A percentile compares a stretch with the other conserved stretches of the same genome.
Conservation (phyloP, 2,329 filamentous ascomycete species). For the Verticillium longisporum region DNA sequence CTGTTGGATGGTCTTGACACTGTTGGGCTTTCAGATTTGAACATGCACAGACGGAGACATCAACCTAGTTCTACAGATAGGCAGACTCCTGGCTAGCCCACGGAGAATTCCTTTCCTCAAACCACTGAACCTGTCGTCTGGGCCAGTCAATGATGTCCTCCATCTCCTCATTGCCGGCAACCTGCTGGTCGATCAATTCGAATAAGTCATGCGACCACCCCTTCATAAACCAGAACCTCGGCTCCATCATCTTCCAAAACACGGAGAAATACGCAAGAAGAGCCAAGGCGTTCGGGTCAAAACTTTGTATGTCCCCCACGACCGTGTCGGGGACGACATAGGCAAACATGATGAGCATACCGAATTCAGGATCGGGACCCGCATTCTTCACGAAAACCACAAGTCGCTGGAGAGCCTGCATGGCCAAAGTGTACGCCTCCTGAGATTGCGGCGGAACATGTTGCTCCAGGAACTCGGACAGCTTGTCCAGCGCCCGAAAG, state of each 20-base stretch:
- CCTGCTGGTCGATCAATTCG: slow-evolving; percentile 11
- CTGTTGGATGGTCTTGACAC: too few relatives aligned
- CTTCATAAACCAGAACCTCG: slow-evolving; percentile 17
- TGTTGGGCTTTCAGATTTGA: too few relatives aligned
- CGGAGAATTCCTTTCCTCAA: not conserved
- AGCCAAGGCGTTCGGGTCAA: slow-evolving; percentile 16
- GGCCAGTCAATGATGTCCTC: not conserved
- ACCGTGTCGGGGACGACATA: slow-evolving; percentile 18
- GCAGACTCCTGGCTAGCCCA: too few relatives aligned
- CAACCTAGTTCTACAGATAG: too few relatives aligned
- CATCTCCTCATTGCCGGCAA: not conserved
- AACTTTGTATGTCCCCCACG: slow-evolving; percentile 16
- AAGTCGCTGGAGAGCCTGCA: slow-evolving; percentile 11
- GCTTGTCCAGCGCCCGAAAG: not conserved
- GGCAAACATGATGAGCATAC: slow-evolving; percentile 16
- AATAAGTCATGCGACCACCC: slow-evolving; percentile 18
- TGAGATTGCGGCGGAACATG: slow-evolving; percentile 2
- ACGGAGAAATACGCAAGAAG: slow-evolving; percentile 18
- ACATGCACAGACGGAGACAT: too few relatives aligned
- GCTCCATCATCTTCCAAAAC: slow-evolving; percentile 16
- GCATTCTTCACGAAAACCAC: slow-evolving; percentile 13
- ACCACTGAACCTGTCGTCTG: not conserved
- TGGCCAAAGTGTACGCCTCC: slow-evolving; percentile 12
- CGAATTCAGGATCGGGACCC: slow-evolving; percentile 15
- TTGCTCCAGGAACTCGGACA: not conserved